Conservation (phyloP, 1,284 basidiomycete species). For the Meira nashicola region DNA sequence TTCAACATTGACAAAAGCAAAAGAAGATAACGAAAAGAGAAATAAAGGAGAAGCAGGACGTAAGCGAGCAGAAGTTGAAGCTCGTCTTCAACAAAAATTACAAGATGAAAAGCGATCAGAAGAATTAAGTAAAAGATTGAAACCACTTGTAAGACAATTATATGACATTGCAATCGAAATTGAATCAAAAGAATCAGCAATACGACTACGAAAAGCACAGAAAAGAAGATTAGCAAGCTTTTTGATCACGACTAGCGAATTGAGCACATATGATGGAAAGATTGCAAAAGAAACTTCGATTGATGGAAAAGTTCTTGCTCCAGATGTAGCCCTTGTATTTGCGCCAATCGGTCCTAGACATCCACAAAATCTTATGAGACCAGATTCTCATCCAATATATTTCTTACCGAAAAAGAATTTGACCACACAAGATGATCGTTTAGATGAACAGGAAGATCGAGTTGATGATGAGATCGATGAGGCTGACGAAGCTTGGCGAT, state of each 20-base stretch:
- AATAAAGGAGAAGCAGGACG: background rate
- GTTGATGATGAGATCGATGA: slow-evolving; percentile 65
- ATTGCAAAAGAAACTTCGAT: background rate
- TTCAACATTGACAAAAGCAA: slow-evolving; percentile 5
- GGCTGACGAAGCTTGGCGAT: slow-evolving; percentile 49
- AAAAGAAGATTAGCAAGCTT: slow-evolving; percentile 10
- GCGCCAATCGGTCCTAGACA: background rate
- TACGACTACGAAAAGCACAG: slow-evolving; percentile 8
- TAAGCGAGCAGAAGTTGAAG: slow-evolving; percentile 9
- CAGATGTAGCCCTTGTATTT: background rate
- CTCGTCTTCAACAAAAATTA: slow-evolving; percentile 1
- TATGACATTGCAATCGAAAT: slow-evolving; percentile 3
- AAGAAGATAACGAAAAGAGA: slow-evolving; percentile 9
- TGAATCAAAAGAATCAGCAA: background rate
- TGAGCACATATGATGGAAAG: background rate
- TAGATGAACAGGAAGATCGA: slow-evolving; percentile 55
- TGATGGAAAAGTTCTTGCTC: slow-evolving; percentile 4
- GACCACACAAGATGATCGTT: background rate
- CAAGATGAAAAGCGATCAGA: background rate
- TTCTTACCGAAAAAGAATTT: slow-evolving; percentile 4
- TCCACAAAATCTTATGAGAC: background rate
- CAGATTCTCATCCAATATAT: slow-evolving; percentile 3
- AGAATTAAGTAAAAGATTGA: background rate
- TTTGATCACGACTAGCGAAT: slow-evolving; percentile 4
- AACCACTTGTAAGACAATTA: background rate